Percentiles rank a stretch among this genome's conserved stretches.
phyloP scores from a whole-genome alignment of 352 stramenopile genomes.

The Pythium insidiosum region DNA sequence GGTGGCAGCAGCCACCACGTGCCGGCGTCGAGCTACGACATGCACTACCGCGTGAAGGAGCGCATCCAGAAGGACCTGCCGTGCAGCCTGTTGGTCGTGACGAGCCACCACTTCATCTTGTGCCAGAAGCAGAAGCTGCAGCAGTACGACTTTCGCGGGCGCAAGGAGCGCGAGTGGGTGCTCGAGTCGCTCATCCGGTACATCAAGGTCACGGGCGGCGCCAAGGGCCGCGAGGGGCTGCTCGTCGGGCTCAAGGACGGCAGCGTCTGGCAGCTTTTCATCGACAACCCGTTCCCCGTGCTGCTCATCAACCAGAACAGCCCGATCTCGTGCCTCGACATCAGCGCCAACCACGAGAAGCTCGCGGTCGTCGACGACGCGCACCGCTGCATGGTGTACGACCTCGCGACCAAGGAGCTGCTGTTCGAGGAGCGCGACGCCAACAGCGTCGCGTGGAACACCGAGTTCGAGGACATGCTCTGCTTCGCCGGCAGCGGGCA shows the following conservation, averaged over 20 bases:
- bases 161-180: conserved; percentile 83
- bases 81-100: conserved; percentile 87
- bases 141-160: conserved; percentile 86
- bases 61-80: conserved; percentile 79
- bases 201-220: conserved; percentile 90
- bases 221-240: conserved; percentile 81
- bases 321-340: conserved; percentile 85
- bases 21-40: conserved; percentile 71
- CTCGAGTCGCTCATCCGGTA: conserved; percentile 87
- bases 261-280: conserved; percentile 88
- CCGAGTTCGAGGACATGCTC: conserved; percentile 91
- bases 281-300: conserved; percentile 94
- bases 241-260: conserved; percentile 91
- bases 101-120: conserved; percentile 87
- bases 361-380: conserved; percentile 89
- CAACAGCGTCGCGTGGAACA: conserved; percentile 92
- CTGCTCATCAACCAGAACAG: conserved; percentile 84
- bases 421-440: conserved; percentile 81
- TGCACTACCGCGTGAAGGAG: conserved; percentile 91
- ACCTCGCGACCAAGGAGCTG: conserved; percentile 86
- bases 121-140: conserved; percentile 91
- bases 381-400: conserved; percentile 87
- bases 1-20: no score
- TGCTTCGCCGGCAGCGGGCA: conserved; percentile 87
- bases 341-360: conserved; percentile 83